phyloP scores from a whole-genome alignment of 2,329 filamentous ascomycete genomes.

The Leptoxyphium fumago region DNA sequence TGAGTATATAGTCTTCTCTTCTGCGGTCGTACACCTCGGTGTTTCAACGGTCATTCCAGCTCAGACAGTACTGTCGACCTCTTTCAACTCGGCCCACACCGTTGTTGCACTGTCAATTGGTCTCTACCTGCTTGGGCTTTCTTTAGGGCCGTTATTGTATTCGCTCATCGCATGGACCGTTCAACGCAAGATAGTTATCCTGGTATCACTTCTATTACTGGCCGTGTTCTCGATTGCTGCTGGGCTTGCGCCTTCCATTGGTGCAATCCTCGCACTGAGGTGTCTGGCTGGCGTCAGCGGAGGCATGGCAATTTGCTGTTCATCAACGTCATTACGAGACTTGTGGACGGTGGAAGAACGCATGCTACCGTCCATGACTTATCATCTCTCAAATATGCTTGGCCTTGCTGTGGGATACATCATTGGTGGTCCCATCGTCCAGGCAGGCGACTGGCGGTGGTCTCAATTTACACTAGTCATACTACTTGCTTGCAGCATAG shows the following conservation, averaged over 20 bases:
- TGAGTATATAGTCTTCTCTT: conserved; percentile 18
- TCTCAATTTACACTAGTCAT: conserved; percentile 27
- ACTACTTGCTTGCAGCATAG: conserved; percentile 18
- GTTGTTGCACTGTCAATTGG: conserved; percentile 42
- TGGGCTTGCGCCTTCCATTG: conserved; percentile 43
- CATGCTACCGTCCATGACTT: conserved; percentile 17
- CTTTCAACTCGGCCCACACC: conserved; percentile 38
- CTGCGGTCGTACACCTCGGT: conserved; percentile 23
- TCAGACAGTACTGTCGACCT: conserved; percentile 6
- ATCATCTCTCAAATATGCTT: conserved; percentile 21
- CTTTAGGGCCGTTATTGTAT: conserved; percentile 55
- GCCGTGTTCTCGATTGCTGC: conserved; percentile 34
- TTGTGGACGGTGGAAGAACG: conserved; percentile 19
- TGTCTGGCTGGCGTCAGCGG: conserved; percentile 27
- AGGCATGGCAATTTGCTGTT: conserved; percentile 21
- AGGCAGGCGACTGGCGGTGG: conserved; percentile 24
- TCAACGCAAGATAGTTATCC: conserved; percentile 52
- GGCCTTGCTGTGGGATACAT: conserved; percentile 26
- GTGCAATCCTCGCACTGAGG: conserved; percentile 54
- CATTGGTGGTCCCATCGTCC: conserved; percentile 25
- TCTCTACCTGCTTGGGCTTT: conserved; percentile 45
- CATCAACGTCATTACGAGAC: conserved; percentile 23
- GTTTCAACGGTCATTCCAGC: conserved; percentile 7
- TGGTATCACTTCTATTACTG: conserved; percentile 52
- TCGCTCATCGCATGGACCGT: conserved; percentile 56